Evolutionary conservation across 768 basidiomycete genomes (phyloP), one percentile per base, ranked within the genome.

Genomic region (Boletus pseudopeckii): DNA sequence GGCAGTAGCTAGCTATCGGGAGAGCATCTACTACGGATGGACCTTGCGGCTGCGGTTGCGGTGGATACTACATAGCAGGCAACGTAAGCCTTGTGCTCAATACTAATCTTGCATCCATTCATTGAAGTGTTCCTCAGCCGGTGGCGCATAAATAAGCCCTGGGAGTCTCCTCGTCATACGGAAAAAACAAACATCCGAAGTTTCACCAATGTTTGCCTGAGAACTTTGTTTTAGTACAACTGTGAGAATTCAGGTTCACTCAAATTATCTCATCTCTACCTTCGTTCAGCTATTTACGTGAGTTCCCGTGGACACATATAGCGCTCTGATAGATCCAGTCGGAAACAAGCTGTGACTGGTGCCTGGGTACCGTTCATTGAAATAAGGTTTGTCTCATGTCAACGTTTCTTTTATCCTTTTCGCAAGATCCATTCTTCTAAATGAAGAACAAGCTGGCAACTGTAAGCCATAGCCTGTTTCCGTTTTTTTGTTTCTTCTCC

Each of bases 311-410:
- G 45, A 56, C 45, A 56, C 62, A 50, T 55, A 58, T 62, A 59
- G 54, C 30, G 13, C 37, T 46, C 30, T 52, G 47, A 39, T 45
- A 48, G 50, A 54, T 58, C 40, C 58, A 55, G 45, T 37, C 18
- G 33, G 41, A 33, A 24, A 48, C 40, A 32, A 50, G n/a, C 18
- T 45, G 38, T 42, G 45, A 30, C 65, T 30, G 48, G 67, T 69
- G 52, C 65, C 69, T 71, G 59, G 34, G 46, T 49, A 56, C 45
- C 46, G 45, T 50, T 55, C 55, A 48, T 51, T 41, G 47, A 65
- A 59, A 58, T 50, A 69, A 67, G 63, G 65, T 71, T 71, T 52
- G 58, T 69, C 61, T 60, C 65, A 69, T 67, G 65, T 56, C 65
- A 26, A 53, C 18, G 61, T 57, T 61, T 67, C 55, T 65, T 63